These are phyloP conservation scores for Trichosporon sp. DNA, from an alignment of 1,284 basidiomycete genomes.

Conservation along the genomic window DNA sequence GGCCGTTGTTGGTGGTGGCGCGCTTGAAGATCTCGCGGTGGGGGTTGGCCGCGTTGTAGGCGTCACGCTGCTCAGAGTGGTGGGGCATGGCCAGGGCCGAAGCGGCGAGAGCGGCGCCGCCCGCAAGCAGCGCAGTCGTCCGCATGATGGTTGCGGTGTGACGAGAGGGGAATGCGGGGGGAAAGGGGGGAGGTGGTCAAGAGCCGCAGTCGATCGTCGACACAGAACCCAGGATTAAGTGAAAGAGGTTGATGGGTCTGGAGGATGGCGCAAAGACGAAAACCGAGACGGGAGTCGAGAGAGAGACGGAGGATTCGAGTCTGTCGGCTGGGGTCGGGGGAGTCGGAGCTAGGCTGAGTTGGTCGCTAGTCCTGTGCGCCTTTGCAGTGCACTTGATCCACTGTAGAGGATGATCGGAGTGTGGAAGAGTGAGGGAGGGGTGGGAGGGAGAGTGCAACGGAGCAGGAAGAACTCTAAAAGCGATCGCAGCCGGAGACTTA, in stretches of 20 bases:
- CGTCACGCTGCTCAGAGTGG: slow-evolving; percentile 10
- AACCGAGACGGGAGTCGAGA: background rate
- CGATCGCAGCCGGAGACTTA: background rate
- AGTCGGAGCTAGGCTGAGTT: background rate
- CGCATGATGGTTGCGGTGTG: slow-evolving; percentile 3
- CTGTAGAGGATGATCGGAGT: background rate
- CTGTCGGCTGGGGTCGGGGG: background rate
- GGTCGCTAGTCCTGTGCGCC: slow-evolving; percentile 2
- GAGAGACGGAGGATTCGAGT: too few species aligned
- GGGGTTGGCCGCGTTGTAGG: slow-evolving; percentile 40
- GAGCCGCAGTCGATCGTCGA: background rate
- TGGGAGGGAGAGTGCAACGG: slow-evolving; percentile 1
- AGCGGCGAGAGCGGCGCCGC: slow-evolving; percentile 22
- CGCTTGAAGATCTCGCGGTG: slow-evolving; percentile 38
- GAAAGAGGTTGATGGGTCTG: background rate
- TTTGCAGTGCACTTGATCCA: background rate
- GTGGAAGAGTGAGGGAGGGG: background rate
- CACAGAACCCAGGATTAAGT: too few species aligned
- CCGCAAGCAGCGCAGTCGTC: background rate
- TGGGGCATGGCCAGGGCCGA: slow-evolving; percentile 23
- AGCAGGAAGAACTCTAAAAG: background rate
- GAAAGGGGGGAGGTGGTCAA: background rate
- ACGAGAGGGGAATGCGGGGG: background rate
- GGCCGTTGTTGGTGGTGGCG: slow-evolving; percentile 42
- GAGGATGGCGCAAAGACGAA: slow-evolving; percentile 16